Conservation (phyloP, 2,329 filamentous ascomycete species). For the Alternaria triticimaculans region DNA sequence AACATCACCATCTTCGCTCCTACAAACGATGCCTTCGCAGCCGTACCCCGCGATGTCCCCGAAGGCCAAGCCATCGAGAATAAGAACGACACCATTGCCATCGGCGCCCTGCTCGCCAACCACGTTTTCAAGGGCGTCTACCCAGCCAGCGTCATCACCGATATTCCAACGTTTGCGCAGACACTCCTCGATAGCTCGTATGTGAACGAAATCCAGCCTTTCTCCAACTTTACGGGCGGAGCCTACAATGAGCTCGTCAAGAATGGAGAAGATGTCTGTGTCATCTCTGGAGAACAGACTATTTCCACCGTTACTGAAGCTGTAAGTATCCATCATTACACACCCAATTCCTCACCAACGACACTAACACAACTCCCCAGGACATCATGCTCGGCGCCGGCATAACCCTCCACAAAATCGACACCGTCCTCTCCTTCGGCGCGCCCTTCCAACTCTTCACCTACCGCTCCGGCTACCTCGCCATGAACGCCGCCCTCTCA, state of each 20-base stretch:
- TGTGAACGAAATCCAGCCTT: constrained; percentile 47
- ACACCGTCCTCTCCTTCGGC: constrained; percentile 35
- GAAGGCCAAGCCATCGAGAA: constrained; percentile 41
- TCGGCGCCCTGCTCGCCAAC: constrained; percentile 60
- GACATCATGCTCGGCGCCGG: constrained; percentile 35
- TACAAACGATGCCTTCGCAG: constrained; percentile 58
- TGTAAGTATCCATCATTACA: constrained; percentile 43
- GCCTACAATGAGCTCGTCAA: constrained; percentile 60
- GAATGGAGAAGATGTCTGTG: constrained; percentile 52
- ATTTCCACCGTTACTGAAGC: constrained; percentile 56
- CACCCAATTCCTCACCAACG: background rate
- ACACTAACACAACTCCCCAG: constrained; percentile 2
- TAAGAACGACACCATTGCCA: constrained; percentile 39
- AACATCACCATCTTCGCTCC: constrained; percentile 66
- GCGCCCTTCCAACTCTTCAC: constrained; percentile 38
- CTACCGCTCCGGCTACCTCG: constrained; percentile 31
- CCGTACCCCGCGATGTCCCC: constrained; percentile 30
- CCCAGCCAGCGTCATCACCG: constrained; percentile 43
- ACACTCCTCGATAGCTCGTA: constrained; percentile 58
- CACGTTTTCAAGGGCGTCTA: constrained; percentile 63
- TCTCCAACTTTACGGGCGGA: constrained; percentile 64
- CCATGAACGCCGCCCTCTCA: constrained; percentile 24
- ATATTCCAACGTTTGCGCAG: constrained; percentile 52
- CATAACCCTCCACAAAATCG: constrained; percentile 37
- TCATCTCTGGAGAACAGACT: constrained; percentile 59